Evolutionary conservation across 129 eudicot species (phyloP), one percentile per base, ranked within the genome.

Genomic region (Kitagawia praeruptora): DNA sequence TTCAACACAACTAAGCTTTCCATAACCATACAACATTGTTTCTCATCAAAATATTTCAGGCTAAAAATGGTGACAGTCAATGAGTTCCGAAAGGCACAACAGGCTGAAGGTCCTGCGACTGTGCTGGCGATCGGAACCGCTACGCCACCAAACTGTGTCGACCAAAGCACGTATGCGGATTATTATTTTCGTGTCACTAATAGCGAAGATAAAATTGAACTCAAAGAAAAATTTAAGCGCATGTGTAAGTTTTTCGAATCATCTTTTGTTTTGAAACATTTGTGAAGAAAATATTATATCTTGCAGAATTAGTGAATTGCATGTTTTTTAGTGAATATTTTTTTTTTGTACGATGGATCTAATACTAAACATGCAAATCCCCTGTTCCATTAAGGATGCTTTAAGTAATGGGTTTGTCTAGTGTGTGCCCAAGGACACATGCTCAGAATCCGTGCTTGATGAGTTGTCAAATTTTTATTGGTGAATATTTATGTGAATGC

Each of bases 1-100:
- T 46, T 46, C 49, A 46, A 46, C 49, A 45, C 12, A 44, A 7
- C 48, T 23, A n/a, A 58, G 66, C 71, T 64, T 31, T 64, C 71
- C 11, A 63, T 14, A 10, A 14, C 12, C 49, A 46, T 46, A n/a
- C 58, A 12, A 31, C 40, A 0, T 39, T 70, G 0, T 10, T 42
- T 79, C 21, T 8, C 15, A 44, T 44, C 47, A 44, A 44, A 44
- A 44, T 5, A 0, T 21, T 8, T n/a, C 28, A 21, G 69, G 15
- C 34, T n/a, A 9, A 25, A 75, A 75, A 92, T 92, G 95, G 84
- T 86, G 53, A 92, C 83, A 10, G 83, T 92, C 6, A 82, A 76
- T 76, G 97, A 92, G 85, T 72, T 88, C 25, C 77, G 85, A 6
- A 84, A 85, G 39, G 83, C 89, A 4, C 93, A 88, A 15, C 81